These are phyloP conservation scores for Cornus controversa DNA, from an alignment of 148 eudicot species.

Conservation along the genomic window DNA sequence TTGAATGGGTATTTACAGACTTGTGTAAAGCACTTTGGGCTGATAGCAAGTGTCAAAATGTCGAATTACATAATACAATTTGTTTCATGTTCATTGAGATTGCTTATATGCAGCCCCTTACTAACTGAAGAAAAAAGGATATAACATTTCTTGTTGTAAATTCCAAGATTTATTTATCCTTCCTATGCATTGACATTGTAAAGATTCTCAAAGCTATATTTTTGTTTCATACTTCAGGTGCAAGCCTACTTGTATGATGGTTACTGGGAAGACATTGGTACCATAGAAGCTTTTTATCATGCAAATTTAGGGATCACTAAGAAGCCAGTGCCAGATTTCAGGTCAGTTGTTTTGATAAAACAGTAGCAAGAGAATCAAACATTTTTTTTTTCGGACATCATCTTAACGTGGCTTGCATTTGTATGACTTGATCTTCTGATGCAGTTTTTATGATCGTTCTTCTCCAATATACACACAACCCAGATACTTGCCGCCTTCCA, in stretches of 20 bases:
- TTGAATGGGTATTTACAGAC: too few relatives aligned
- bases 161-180: too few relatives aligned
- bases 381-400: neutral
- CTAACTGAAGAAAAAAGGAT: too few relatives aligned
- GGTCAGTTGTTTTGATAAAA: constrained; percentile 31
- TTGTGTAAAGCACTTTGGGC: too few relatives aligned
- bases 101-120: neutral
- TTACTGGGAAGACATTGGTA: constrained; percentile 99
- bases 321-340: constrained; percentile 93
- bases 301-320: constrained; percentile 91
- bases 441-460: constrained; percentile 96
- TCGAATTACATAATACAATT: too few relatives aligned
- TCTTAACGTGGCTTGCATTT: neutral
- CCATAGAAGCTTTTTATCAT: constrained; percentile 90
- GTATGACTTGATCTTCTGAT: constrained; percentile 13
- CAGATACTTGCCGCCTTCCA: constrained; percentile 95
- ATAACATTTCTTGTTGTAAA: neutral
- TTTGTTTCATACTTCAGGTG: constrained; percentile 41
- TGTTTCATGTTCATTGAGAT: too few relatives aligned
- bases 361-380: neutral
- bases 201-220: neutral
- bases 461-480: constrained; percentile 97
- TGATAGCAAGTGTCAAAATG: too few relatives aligned
- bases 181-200: too few relatives aligned
- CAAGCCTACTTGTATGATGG: constrained; percentile 95